Evolutionary conservation across 2,329 filamentous ascomycete species (phyloP), one percentile per base, ranked within the genome.

Genomic region (Ophiosphaerella narmari): DNA sequence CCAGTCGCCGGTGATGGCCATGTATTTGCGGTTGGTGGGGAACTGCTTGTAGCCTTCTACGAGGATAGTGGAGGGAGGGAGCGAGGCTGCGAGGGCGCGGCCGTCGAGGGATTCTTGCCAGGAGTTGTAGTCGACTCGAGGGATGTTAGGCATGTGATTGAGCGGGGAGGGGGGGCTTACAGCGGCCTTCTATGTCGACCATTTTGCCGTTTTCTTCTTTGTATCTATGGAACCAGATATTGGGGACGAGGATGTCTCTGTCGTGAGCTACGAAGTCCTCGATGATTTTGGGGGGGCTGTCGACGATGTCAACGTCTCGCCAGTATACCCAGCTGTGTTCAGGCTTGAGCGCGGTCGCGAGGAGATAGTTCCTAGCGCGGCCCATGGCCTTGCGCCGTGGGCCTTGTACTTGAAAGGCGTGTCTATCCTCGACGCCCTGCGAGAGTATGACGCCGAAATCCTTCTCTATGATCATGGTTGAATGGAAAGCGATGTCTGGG

Each of bases 311-410:
- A 42, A 96, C 92, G 72, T 99, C 94, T 52, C 94, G 86, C 94
- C 94, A 99, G 74, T 97, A 97, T 7, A 97, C 92, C 94, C 94
- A 99, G 7, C 91, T 93, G 72, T 99, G 94, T 54, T 97, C 91
- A 0, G 91, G 86, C 78, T 95, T 96, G 65, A 99, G 72, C 3
- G 94, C 88, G 0, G 90, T 81, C 29, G 86, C 84, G 2, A 99
- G 83, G 16, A 99, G 81, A 74, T 96, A 99, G 74, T 99, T 99
- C 63, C 94, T 85, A 24, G 94, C 94, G 61, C 83, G 86, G 39
- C 89, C 94, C 84, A 99, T 92, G 32, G 88, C 86, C 77, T 93
- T 97, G 59, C 94, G 86, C 57, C 94, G 85, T 5, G 93, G 92
- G 1, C 87, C 94, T 70, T 99, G 94, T 2, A 90, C 91, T 50